These are phyloP conservation scores for Lolium perenne DNA, from an alignment of 176 grass and related monocot genomes.

Conservation along the genomic window DNA sequence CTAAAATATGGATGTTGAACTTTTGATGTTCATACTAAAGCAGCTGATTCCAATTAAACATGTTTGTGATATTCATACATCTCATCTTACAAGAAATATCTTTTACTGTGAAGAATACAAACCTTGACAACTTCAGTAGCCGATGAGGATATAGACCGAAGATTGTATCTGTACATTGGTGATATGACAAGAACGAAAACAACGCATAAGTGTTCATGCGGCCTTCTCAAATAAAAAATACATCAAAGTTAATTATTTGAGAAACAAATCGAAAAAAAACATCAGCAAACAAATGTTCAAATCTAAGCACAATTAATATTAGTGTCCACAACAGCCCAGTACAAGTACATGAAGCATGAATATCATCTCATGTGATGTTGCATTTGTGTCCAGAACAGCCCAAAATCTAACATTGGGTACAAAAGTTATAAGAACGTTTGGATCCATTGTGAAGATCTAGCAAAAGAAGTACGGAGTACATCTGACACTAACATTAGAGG, in stretches of 20 bases:
- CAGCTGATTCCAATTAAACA: conserved; percentile 19
- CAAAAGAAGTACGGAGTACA: too few relatives aligned
- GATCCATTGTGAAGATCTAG: too few relatives aligned
- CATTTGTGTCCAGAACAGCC: neutral
- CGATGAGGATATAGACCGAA: conserved; percentile 89
- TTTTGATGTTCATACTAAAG: conserved; percentile 24
- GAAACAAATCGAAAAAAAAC: conserved; percentile 17
- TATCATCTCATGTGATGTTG: conserved; percentile 8
- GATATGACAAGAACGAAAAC: conserved; percentile 29
- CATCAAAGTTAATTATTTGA: neutral
- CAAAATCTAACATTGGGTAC: too few relatives aligned
- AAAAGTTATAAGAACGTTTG: too few relatives aligned
- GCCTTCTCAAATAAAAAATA: neutral
- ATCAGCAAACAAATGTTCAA: conserved; percentile 16
- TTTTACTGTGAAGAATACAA: conserved; percentile 40
- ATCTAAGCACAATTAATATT: conserved; percentile 21
- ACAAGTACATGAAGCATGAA: neutral
- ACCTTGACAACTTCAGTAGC: conserved; percentile 98
- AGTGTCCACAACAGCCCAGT: conserved; percentile 16
- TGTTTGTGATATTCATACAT: conserved; percentile 37
- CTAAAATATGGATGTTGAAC: neutral
- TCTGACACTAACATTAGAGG: too few relatives aligned
- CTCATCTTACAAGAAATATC: neutral
- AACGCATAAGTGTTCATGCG: neutral
- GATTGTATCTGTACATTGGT: conserved; percentile 76